Evolutionary conservation across 805 yeast species (phyloP).

Genomic region (Schwanniomyces yamadae): DNA sequence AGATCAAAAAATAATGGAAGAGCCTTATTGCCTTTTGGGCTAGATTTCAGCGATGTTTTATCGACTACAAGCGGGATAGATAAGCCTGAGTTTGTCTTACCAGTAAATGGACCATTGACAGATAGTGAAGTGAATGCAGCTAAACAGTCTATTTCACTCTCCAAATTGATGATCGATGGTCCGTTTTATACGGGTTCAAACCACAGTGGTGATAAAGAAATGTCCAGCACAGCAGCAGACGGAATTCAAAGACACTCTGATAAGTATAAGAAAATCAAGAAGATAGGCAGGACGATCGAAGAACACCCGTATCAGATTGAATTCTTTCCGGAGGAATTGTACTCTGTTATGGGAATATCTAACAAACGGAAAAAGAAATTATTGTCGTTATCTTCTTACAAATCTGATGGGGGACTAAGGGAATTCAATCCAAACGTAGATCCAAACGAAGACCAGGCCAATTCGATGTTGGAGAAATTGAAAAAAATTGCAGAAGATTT

Average conservation of each 20-base stretch:
- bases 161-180: conserved; percentile 57
- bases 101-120: conserved; percentile 61
- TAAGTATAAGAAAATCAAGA: conserved; percentile 66
- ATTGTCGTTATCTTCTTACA: conserved; percentile 38
- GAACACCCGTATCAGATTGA: conserved; percentile 74
- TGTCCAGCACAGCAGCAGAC: conserved; percentile 38
- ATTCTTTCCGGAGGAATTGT: conserved; percentile 77
- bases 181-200: conserved; percentile 65
- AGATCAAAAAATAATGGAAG: conserved; percentile 47
- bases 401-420: conserved; percentile 37
- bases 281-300: conserved; percentile 67
- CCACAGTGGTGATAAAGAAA: conserved; percentile 21
- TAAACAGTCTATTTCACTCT: conserved; percentile 53
- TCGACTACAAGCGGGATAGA: conserved; percentile 34
- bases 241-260: conserved; percentile 84
- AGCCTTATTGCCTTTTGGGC: conserved; percentile 65
- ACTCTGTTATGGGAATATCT: conserved; percentile 64
- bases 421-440: conserved; percentile 27
- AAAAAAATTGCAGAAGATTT: conserved; percentile 45
- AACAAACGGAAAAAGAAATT: conserved; percentile 53
- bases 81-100: conserved; percentile 50
- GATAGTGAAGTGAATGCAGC: conserved; percentile 52
- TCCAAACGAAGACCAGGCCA: conserved; percentile 36
- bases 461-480: conserved; percentile 42
- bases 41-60: conserved; percentile 61